phyloP scores from a whole-genome alignment of 2,329 filamentous ascomycete genomes.

The Beauveria rudraprayagi region DNA sequence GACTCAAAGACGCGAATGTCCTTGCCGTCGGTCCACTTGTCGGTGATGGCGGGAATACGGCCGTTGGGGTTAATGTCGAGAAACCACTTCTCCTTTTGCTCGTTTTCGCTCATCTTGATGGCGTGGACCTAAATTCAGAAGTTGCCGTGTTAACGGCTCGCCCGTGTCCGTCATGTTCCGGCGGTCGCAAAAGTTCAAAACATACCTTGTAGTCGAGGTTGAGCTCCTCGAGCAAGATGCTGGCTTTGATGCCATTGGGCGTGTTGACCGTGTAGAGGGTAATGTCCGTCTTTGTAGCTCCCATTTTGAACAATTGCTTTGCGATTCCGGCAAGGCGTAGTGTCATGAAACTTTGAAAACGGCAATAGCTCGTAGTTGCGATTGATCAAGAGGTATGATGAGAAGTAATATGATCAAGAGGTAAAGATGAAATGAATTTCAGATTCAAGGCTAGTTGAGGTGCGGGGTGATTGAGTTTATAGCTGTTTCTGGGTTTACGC shows the following conservation, averaged over 20 bases:
- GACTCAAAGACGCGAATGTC: slow-evolving; percentile 74
- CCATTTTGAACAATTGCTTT: slow-evolving; percentile 23
- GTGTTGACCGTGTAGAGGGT: slow-evolving; percentile 76
- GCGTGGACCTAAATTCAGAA: slow-evolving; percentile 37
- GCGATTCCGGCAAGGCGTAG: slow-evolving; percentile 19
- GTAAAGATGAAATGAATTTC: background rate
- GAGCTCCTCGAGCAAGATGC: slow-evolving; percentile 79
- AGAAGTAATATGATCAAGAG: background rate
- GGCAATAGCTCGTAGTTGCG: background rate
- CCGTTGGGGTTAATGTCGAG: slow-evolving; percentile 89
- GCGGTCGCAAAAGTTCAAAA: too few species aligned
- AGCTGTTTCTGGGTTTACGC: background rate
- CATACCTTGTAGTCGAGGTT: slow-evolving; percentile 68
- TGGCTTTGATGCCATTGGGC: slow-evolving; percentile 85
- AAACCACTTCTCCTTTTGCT: slow-evolving; percentile 83
- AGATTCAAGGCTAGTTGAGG: background rate
- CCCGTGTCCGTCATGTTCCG: too few species aligned
- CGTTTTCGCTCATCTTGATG: slow-evolving; percentile 65
- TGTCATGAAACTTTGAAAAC: slow-evolving; percentile 16
- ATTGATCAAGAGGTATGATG: background rate
- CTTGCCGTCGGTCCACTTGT: slow-evolving; percentile 66
- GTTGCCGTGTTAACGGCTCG: background rate
- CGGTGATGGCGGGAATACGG: slow-evolving; percentile 79
- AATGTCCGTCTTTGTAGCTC: slow-evolving; percentile 47
- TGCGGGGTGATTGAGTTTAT: background rate